Base-by-base conservation (phyloP, 75 land plant species). In the Picea sitchensis region DNA sequence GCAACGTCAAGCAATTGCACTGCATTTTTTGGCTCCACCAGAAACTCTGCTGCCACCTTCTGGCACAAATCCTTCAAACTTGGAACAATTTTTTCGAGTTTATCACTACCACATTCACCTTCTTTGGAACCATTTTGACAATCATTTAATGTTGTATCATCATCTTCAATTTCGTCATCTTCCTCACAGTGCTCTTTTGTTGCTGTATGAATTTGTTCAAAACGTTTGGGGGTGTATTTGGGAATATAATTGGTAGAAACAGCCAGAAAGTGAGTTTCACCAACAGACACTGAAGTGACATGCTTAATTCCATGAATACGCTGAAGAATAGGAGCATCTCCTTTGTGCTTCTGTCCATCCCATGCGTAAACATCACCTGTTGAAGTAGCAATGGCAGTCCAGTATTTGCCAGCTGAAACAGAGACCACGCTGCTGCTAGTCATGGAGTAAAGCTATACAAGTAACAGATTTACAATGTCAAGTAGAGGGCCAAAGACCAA, bases 321-420 rank as follows among this genome's bases (percentile, higher is more conserved):
- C 61, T 87, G 83, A 31, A 85, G 83, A 85, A 83, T 72, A n/a
- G 92, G 99, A 76, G 84, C 69, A 30, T 77, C 82, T 30, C 65
- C 83, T 82, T 92, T 90, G 32, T 57, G 61, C 47, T 83, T 89
- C 67, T 96, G 94, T n/a, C 92, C 90, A 85, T 95, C 98, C 95
- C 93, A 97, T 88, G 83, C 86, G 59, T 90, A 97, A 63, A 93
- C 87, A 82, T 93, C 93, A 75, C 99, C 99, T 14, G 91, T 83
- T 31, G 75, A 63, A 68, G 99, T 89, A 57, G 87, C 98, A 61
- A 90, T 87, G 79, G 94, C 86, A 80, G 89, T 86, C 84, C 99
- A 93, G 84, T 88, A 93, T 80, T 95, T 97, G 11, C 99, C 99
- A 8, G 98, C 95, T 63, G 98, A 90, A 54, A 97, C 88, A 79